These are phyloP conservation scores for Pelargonium fulgidum DNA, from an alignment of 441 rosid species.

Conservation along the genomic window DNA sequence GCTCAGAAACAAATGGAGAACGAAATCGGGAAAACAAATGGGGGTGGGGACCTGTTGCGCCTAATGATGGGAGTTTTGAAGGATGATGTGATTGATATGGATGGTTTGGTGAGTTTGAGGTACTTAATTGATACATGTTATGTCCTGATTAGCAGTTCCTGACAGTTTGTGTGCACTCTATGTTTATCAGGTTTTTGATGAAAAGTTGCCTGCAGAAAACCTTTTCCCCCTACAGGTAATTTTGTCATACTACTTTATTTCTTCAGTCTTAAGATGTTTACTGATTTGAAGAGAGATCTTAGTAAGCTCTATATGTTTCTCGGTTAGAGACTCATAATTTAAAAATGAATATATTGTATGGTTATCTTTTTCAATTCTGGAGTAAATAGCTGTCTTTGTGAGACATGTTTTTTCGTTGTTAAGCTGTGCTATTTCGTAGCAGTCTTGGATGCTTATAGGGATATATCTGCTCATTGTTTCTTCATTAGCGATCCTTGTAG, in stretches of 20 bases:
- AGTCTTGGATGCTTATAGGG: not conserved
- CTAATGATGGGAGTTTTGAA: conserved; percentile 86
- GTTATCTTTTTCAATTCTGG: conserved; percentile 1
- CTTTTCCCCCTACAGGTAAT: conserved; percentile 89
- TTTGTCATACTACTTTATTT: conserved; percentile 8
- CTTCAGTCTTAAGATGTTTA: conserved; percentile 4
- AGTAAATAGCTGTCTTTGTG: not conserved
- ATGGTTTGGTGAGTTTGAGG: conserved; percentile 70
- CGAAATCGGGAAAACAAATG: conserved; percentile 64
- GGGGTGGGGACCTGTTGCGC: conserved; percentile 78
- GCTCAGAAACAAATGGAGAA: conserved; percentile 91
- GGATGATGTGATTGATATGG: conserved; percentile 89
- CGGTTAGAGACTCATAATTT: not conserved
- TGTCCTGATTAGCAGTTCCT: conserved; percentile 11
- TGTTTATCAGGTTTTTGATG: conserved; percentile 64
- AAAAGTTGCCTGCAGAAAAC: conserved; percentile 70
- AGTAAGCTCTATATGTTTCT: not conserved
- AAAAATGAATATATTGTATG: not conserved
- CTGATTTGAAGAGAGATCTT: not conserved
- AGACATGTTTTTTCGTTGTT: not conserved
- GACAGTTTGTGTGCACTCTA: conserved; percentile 11
- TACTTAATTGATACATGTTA: conserved; percentile 18
- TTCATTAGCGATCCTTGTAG: not conserved
- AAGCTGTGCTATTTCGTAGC: not conserved
- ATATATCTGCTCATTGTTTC: not conserved